Evolutionary conservation across 192 early-diverging fungal species (phyloP).

Genomic region (Coemansia aciculifera): DNA sequence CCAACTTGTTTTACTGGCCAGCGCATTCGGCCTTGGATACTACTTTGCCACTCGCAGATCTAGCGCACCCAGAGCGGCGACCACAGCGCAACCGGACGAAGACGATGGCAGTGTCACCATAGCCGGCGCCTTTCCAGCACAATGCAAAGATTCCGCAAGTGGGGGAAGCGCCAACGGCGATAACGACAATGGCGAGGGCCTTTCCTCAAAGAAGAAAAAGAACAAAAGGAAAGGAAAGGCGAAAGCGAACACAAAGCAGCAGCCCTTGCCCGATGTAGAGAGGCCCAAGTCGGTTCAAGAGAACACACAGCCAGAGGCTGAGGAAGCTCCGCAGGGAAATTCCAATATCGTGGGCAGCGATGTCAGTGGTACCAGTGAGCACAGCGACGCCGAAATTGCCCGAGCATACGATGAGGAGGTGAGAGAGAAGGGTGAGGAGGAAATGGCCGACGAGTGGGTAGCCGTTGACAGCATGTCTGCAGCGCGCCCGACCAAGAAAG

Average conservation of each 20-base stretch:
- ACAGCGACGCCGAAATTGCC: neutral
- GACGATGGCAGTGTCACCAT: neutral
- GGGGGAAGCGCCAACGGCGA: neutral
- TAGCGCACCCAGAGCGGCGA: neutral
- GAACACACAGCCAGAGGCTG: neutral
- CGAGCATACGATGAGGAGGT: neutral
- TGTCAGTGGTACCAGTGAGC: neutral
- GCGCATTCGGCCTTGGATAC: slow-evolving; percentile 36
- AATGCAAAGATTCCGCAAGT: neutral
- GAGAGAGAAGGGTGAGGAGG: neutral
- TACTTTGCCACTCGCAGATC: slow-evolving; percentile 21
- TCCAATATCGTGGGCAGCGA: neutral
- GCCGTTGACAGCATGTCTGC: slow-evolving; percentile 14
- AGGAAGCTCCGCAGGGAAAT: neutral
- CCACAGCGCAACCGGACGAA: neutral
- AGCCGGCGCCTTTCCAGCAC: slow-evolving; percentile 21
- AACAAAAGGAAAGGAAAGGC: neutral
- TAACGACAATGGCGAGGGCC: slow-evolving; percentile 1
- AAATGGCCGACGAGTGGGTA: slow-evolving; percentile 27
- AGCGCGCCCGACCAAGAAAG: slow-evolving; percentile 4
- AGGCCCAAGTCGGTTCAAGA: neutral
- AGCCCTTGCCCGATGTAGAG: neutral
- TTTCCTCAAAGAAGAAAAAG: slow-evolving; percentile 18
- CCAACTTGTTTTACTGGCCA: slow-evolving; percentile 18
- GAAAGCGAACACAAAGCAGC: slow-evolving; percentile 6